Evolutionary conservation across 2,329 filamentous ascomycete genomes (phyloP), one percentile per base, ranked within the genome.

Genomic region (Apiospora hydei): DNA sequence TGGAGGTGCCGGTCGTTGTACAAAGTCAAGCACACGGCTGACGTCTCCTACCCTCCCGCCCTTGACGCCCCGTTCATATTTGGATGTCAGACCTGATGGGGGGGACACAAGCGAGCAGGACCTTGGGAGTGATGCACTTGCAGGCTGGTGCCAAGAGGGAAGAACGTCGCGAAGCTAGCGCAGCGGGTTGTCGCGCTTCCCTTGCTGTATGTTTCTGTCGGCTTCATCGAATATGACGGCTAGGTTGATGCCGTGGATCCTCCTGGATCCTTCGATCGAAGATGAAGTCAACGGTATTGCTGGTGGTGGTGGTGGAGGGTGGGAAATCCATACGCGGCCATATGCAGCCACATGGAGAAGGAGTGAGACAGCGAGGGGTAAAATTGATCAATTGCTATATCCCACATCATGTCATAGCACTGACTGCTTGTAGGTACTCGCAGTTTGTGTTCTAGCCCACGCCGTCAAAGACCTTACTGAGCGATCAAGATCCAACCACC

Each of bases 261-360:
- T 7, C 57, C 53, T 18, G 38, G 51, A 61, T 34, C 18, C 30
- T 38, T 41, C 57, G 57, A 64, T 64, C 57, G 57, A 64, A 64
- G 57, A 64, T 64, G 57, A 5, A n/a, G 41, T 14, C 49, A n/a
- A 41, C 6, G n/a, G 7, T 2, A n/a, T 7, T n/a, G 21, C 41
- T 30, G 26, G 26, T 30, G 26, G 26, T 30, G 18, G 57, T 34
- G 10, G 34, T 41, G 57, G 57, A 38, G 30, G 53, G 18, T 38
- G 57, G 21, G 34, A 21, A 41, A 24, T 41, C 57, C 57, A 64
- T 64, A 64, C 57, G 57, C 57, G 34, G 34, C 57, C 57, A 41
- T 41, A 64, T 64, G 57, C 57, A 64, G 57, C 57, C 57, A 64
- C 57, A 64, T 64, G 57, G 57, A 24, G 57, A 41, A 26, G 6